Percentiles rank a stretch among this genome's conserved stretches.
Conservation (phyloP, 2,329 filamentous ascomycete species). For the Colletotrichum truncatum region DNA sequence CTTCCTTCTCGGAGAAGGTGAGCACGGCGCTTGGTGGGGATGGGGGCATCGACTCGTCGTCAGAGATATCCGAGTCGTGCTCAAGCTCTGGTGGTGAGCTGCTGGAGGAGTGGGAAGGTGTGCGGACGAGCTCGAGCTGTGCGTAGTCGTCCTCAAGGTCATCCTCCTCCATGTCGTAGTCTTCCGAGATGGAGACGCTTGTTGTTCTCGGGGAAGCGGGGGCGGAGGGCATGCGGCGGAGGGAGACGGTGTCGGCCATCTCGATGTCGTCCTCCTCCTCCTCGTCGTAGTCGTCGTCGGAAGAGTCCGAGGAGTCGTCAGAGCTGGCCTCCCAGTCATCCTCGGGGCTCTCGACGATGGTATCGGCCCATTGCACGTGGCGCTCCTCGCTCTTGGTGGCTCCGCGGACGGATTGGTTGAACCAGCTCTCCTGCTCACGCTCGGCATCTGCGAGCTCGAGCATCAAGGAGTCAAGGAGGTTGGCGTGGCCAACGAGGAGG, state of each 20-base stretch:
- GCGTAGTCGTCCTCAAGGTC: slow-evolving; percentile 72
- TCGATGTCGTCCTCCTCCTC: slow-evolving; percentile 67
- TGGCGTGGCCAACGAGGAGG: slow-evolving; percentile 95
- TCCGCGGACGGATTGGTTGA: slow-evolving; percentile 92
- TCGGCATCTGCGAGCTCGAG: slow-evolving; percentile 90
- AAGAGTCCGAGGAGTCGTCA: slow-evolving; percentile 39
- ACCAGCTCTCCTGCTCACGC: slow-evolving; percentile 95
- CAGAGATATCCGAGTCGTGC: slow-evolving; percentile 74
- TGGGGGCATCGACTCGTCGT: slow-evolving; percentile 79
- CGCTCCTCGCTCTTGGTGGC: slow-evolving; percentile 66
- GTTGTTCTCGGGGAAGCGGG: slow-evolving; percentile 32
- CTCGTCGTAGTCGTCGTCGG: slow-evolving; percentile 60
- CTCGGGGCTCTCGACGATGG: slow-evolving; percentile 76
- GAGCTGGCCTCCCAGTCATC: slow-evolving; percentile 75
- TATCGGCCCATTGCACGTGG: slow-evolving; percentile 90
- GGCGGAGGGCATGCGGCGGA: slow-evolving; percentile 56
- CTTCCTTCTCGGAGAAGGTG: slow-evolving; percentile 68
- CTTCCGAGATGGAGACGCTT: slow-evolving; percentile 47
- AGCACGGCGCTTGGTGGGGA: slow-evolving; percentile 70
- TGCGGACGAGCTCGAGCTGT: slow-evolving; percentile 74
- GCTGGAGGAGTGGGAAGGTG: slow-evolving; percentile 67
- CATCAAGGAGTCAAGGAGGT: slow-evolving; percentile 97
- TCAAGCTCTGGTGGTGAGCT: slow-evolving; percentile 73
- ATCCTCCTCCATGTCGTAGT: slow-evolving; percentile 58
- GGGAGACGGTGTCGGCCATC: slow-evolving; percentile 58